Percentiles rank a stretch among this genome's conserved stretches.
Conservation (phyloP, 2,329 filamentous ascomycete species). For the Geosmithia flava region DNA sequence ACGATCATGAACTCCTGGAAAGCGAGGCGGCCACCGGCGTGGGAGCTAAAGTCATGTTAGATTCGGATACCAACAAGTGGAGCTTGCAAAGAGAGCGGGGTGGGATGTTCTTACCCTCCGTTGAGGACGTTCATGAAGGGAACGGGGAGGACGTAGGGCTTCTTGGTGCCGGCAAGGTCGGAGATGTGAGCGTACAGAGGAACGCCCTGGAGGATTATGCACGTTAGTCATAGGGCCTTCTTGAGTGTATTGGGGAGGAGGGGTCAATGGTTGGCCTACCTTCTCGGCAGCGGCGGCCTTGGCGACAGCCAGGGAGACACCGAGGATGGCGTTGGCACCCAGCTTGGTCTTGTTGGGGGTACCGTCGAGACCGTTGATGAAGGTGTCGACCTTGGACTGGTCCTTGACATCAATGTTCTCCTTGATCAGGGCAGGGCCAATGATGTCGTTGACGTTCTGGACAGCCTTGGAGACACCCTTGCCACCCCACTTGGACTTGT, state of each 20-base stretch:
- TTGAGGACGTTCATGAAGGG: slow-evolving; percentile 94
- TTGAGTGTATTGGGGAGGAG: background rate
- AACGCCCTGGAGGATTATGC: slow-evolving; percentile 38
- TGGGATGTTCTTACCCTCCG: slow-evolving; percentile 37
- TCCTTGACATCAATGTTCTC: slow-evolving; percentile 76
- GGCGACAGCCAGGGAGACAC: slow-evolving; percentile 72
- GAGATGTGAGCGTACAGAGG: slow-evolving; percentile 83
- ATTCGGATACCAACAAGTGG: background rate
- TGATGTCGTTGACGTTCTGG: slow-evolving; percentile 71
- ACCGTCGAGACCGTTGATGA: slow-evolving; percentile 76
- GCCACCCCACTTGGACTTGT: slow-evolving; percentile 76
- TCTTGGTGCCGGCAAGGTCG: slow-evolving; percentile 79
- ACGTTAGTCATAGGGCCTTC: background rate
- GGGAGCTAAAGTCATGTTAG: slow-evolving; percentile 46
- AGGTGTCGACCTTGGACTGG: slow-evolving; percentile 71
- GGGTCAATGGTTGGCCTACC: slow-evolving; percentile 20
- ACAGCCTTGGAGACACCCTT: slow-evolving; percentile 84
- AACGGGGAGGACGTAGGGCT: slow-evolving; percentile 80
- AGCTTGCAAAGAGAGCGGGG: background rate
- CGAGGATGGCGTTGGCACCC: slow-evolving; percentile 80
- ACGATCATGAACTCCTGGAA: slow-evolving; percentile 98
- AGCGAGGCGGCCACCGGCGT: slow-evolving; percentile 89
- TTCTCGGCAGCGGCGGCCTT: slow-evolving; percentile 87
- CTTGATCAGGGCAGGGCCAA: slow-evolving; percentile 73
- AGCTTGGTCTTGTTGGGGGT: slow-evolving; percentile 79